Evolutionary conservation across 2,329 filamentous ascomycete species (phyloP).

Genomic region (Pochonia chlamydosporia): DNA sequence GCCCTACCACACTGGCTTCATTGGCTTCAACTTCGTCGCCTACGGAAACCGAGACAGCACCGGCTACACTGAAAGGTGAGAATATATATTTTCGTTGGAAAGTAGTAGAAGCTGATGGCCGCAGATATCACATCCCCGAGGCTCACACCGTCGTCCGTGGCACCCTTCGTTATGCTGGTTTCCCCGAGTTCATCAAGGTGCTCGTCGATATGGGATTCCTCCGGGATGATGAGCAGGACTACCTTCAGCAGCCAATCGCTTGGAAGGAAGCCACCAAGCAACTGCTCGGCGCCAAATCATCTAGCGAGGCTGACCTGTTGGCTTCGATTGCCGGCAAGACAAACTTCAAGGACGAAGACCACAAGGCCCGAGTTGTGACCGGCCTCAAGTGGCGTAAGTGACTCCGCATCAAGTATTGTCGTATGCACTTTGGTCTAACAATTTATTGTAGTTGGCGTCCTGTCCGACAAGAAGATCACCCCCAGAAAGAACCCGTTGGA

Average conservation of each 20-base stretch:
- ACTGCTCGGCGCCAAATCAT: slow-evolving; percentile 64
- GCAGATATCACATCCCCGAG: slow-evolving; percentile 89
- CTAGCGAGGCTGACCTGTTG: slow-evolving; percentile 63
- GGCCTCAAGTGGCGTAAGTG: slow-evolving; percentile 76
- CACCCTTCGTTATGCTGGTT: slow-evolving; percentile 81
- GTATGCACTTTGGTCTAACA: too few relatives aligned
- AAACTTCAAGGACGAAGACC: slow-evolving; percentile 65
- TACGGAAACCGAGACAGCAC: slow-evolving; percentile 93
- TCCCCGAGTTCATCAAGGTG: slow-evolving; percentile 83
- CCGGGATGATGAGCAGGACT: slow-evolving; percentile 60
- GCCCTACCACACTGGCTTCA: slow-evolving; percentile 85
- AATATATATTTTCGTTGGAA: too few relatives aligned
- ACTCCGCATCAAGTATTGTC: too few relatives aligned
- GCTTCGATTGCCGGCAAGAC: slow-evolving; percentile 71
- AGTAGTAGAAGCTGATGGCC: too few relatives aligned
- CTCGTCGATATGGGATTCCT: slow-evolving; percentile 91
- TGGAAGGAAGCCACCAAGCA: slow-evolving; percentile 85
- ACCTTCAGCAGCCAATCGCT: slow-evolving; percentile 59
- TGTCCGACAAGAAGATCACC: slow-evolving; percentile 63
- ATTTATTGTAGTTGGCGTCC: slow-evolving; percentile 47
- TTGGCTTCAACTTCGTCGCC: slow-evolving; percentile 81
- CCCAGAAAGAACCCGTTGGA: slow-evolving; percentile 78
- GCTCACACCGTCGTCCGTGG: slow-evolving; percentile 80
- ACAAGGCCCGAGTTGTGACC: slow-evolving; percentile 60
- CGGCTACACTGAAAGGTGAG: slow-evolving; percentile 77